Conservation (phyloP, 441 rosid genomes). For the Erodium chrysanthum region DNA sequence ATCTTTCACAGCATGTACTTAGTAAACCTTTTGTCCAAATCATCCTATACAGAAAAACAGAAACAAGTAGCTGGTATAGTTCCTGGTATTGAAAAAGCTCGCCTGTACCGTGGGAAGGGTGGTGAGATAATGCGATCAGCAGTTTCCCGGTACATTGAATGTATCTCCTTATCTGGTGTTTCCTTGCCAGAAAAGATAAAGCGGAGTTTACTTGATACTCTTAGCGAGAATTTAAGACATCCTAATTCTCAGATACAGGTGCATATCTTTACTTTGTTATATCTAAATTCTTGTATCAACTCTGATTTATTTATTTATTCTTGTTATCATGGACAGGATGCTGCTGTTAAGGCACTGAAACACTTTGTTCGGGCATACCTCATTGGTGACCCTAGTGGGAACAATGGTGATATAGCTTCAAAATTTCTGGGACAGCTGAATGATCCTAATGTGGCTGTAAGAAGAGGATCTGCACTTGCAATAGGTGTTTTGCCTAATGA, state of each 20-base stretch:
- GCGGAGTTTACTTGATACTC: constrained; percentile 55
- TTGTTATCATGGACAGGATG: constrained; percentile 36
- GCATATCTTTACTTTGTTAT: constrained; percentile 16
- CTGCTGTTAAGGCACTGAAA: constrained; percentile 70
- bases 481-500: constrained; percentile 74
- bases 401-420: constrained; percentile 34
- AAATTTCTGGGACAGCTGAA: constrained; percentile 56
- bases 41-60: constrained; percentile 44
- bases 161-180: constrained; percentile 55
- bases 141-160: constrained; percentile 81
- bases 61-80: constrained; percentile 62
- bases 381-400: constrained; percentile 28
- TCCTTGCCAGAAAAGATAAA: constrained; percentile 57
- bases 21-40: constrained; percentile 4
- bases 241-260: constrained; percentile 97
- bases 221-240: constrained; percentile 80
- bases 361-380: constrained; percentile 55
- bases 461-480: constrained; percentile 89
- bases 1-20: not conserved
- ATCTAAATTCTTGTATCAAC: constrained; percentile 18
- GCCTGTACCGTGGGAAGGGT: constrained; percentile 95
- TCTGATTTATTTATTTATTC: constrained; percentile 3
- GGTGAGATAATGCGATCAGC: constrained; percentile 98
- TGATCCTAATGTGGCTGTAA: constrained; percentile 72
- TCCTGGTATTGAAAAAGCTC: constrained; percentile 89